Conservation (phyloP, 306 rosid species). For the Gastrolobium bilobum region DNA sequence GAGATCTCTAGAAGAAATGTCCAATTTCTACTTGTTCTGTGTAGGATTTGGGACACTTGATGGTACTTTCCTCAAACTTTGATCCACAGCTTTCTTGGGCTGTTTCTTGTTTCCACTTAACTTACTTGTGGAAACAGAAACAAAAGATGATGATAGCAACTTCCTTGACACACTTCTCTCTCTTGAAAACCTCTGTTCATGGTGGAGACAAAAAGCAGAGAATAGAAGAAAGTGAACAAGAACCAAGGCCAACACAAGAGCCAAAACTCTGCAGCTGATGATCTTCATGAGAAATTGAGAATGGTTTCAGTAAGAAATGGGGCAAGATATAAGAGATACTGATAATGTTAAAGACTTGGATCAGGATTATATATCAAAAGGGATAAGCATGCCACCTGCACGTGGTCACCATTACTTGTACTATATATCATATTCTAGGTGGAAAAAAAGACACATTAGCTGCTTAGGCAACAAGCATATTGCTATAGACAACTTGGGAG, state of each 20-base stretch:
- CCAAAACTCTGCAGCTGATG: constrained; percentile 46
- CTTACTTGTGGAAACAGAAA: constrained; percentile 43
- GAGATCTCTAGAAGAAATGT: neutral
- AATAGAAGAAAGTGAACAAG: constrained; percentile 48
- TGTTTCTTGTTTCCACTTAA: constrained; percentile 47
- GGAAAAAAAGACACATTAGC: neutral
- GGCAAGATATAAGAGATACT: constrained; percentile 27
- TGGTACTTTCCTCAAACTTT: constrained; percentile 58
- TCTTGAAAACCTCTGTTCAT: constrained; percentile 45
- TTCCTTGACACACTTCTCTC: constrained; percentile 52
- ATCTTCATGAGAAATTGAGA: constrained; percentile 53
- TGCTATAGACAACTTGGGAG: constrained; percentile 15
- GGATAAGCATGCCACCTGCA: constrained; percentile 48
- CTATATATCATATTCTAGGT: constrained; percentile 1
- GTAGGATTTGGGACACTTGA: constrained; percentile 63
- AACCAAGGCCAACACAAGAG: constrained; percentile 53
- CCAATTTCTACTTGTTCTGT: constrained; percentile 58
- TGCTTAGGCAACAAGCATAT: constrained; percentile 7
- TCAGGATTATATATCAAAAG: constrained; percentile 50
- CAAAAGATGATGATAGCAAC: constrained; percentile 51
- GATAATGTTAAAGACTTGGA: constrained; percentile 46
- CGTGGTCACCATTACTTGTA: constrained; percentile 58
- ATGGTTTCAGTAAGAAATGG: constrained; percentile 37
- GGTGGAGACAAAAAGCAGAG: constrained; percentile 50
- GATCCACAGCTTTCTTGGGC: constrained; percentile 66